Conservation (phyloP, 768 basidiomycete species). For the Rhodotorula taiwanensis region DNA sequence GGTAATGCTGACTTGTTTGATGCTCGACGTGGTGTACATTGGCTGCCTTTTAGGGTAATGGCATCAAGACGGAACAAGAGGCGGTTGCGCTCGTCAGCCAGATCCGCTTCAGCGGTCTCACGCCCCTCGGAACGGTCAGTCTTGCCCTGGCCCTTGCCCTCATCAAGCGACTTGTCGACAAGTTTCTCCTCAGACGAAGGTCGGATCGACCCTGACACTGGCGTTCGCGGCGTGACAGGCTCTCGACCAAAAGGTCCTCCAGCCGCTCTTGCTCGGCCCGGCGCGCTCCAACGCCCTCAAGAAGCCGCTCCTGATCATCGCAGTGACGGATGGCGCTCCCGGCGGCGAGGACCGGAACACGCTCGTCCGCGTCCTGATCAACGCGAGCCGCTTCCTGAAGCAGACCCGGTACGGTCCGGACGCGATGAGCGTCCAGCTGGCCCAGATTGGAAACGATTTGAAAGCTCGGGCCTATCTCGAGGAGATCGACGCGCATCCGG, state of each 20-base stretch:
- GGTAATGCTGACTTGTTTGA: no score
- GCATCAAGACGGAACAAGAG: constrained; percentile 43
- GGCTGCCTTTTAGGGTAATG: constrained; percentile 43
- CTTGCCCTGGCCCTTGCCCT: background rate
- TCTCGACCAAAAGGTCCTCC: constrained; percentile 46
- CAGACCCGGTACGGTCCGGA: constrained; percentile 41
- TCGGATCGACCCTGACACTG: background rate
- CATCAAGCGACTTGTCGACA: background rate
- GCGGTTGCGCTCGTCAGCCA: constrained; percentile 44
- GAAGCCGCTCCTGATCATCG: constrained; percentile 48
- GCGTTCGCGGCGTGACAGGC: constrained; percentile 2
- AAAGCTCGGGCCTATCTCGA: constrained; percentile 45
- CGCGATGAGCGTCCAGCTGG: constrained; percentile 43
- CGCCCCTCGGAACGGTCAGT: constrained; percentile 10
- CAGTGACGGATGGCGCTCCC: constrained; percentile 38
- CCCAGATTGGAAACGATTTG: constrained; percentile 29
- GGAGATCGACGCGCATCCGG: constrained; percentile 3
- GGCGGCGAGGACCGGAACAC: constrained; percentile 22
- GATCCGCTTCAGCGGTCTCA: constrained; percentile 43
- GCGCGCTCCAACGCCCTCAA: constrained; percentile 42
- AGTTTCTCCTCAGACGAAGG: background rate
- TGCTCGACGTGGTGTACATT: no score
- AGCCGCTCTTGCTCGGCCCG: constrained; percentile 47
- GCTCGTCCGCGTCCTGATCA: constrained; percentile 10
- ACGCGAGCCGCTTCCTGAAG: constrained; percentile 7